phyloP scores from a whole-genome alignment of 768 basidiomycete species.

The Phaeotremella skinneri region DNA sequence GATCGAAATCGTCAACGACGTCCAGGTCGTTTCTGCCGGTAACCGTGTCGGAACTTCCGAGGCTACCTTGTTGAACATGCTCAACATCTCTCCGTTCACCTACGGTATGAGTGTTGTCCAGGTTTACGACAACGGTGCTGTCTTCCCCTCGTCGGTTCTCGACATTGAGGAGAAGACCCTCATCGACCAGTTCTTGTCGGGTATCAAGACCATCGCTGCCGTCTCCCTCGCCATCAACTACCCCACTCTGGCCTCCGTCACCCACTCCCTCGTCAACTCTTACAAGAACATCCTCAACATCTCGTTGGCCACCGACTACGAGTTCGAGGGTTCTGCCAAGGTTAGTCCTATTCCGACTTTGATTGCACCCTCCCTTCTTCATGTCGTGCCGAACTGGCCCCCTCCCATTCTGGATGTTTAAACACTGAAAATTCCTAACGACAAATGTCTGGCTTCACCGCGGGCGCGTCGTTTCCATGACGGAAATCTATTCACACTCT shows the following conservation, averaged over 20 bases:
- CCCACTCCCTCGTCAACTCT: conserved; percentile 93
- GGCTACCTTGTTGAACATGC: conserved; percentile 97
- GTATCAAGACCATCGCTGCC: conserved; percentile 91
- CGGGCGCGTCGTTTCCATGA: conserved; percentile 15
- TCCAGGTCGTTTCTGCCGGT: conserved; percentile 89
- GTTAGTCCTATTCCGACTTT: conserved; percentile 55
- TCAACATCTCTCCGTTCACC: conserved; percentile 99
- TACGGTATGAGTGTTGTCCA: conserved; percentile 99
- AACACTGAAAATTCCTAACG: conserved; percentile 85
- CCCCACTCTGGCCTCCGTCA: conserved; percentile 90
- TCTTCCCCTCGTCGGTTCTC: conserved; percentile 83
- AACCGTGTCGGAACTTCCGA: conserved; percentile 95
- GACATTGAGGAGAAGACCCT: conserved; percentile 91
- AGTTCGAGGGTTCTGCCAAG: conserved; percentile 91
- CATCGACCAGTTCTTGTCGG: conserved; percentile 83
- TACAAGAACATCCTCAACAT: conserved; percentile 98
- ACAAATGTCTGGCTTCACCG: conserved; percentile 36
- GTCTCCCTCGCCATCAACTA: conserved; percentile 94
- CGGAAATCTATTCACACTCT: conserved; percentile 37
- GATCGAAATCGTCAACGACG: conserved; percentile 97
- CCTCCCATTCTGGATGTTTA: conserved; percentile 52
- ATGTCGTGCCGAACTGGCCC: conserved; percentile 9
- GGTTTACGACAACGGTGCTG: conserved; percentile 91
- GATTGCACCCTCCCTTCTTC: conserved; percentile 26
- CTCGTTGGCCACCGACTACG: conserved; percentile 85